Evolutionary conservation across 805 yeast species (phyloP), one percentile per base, ranked within the genome.

Genomic region (Myxozyma lipomycoides): DNA sequence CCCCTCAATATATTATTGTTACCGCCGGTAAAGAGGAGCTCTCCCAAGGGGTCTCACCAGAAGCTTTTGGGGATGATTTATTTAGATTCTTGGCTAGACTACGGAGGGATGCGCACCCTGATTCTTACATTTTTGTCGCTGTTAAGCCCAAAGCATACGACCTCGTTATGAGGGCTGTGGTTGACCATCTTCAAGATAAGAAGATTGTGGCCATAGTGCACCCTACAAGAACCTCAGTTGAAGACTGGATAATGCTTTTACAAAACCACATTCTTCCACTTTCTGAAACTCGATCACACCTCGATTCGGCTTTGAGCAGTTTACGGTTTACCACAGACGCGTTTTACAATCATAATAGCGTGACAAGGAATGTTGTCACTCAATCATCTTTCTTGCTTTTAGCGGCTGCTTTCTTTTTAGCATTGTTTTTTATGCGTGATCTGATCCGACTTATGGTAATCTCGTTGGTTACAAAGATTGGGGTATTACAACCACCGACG

Each of bases 1-100:
- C 53, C 9, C 56, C 59, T 4, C 26, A 48, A 15, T 51, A 32
- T n/a, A 28, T 55, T 24, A 47, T 55, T 15, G 30, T 55, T n/a
- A 53, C 51, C 34, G 45, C 52, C 17, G 59, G 59, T 3, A 54
- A 52, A 21, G 43, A 40, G 15, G 59, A 55, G 24, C 21, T 28
- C 12, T 34, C 32, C 6, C 30, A 26, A 17, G 25, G 23, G 18
- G 48, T 55, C 19, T 28, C 39, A 6, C 36, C 41, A 7, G 32
- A 38, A n/a, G 22, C 4, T 2, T 55, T 46, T 25, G 48, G 54
- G 2, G 56, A 55, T 23, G 28, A 30, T 9, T 40, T 55, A 7
- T 55, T 45, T 30, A 42, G 45, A 26, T 43, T 55, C 21, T 30
- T 55, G 28, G 26, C 19, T 24, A 38, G 19, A 17, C 36, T 48